A percentile compares a stretch with the other conserved stretches of the same genome.
phyloP scores from a whole-genome alignment of 768 basidiomycete genomes.

The Mycena rebaudengoi region DNA sequence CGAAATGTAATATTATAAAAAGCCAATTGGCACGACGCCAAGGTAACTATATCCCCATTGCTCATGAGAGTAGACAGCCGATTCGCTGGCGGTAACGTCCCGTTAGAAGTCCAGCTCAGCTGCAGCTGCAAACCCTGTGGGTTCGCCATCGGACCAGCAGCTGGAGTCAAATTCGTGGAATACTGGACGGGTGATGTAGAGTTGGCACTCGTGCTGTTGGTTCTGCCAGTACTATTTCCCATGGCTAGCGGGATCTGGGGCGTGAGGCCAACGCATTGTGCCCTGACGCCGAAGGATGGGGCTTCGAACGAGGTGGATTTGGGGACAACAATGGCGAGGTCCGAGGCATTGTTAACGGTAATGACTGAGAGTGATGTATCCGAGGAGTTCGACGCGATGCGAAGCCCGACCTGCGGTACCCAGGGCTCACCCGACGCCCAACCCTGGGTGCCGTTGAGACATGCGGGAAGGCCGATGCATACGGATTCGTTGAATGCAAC shows the following conservation, averaged over 20 bases:
- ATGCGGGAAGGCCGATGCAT: not conserved
- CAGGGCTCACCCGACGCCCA: slow-evolving; percentile 2
- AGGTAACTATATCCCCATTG: slow-evolving; percentile 9
- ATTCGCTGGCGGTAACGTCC: not conserved
- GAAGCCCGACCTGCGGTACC: slow-evolving; percentile 9
- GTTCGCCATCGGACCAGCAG: not conserved
- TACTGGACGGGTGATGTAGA: no score
- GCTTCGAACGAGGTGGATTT: not conserved
- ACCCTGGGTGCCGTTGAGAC: slow-evolving; percentile 10
- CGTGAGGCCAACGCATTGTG: slow-evolving; percentile 14
- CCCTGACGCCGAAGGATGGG: slow-evolving; percentile 17
- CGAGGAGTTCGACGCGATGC: slow-evolving; percentile 8
- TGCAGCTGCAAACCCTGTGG: slow-evolving; percentile 18
- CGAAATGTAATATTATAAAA: slow-evolving; percentile 17
- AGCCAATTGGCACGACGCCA: slow-evolving; percentile 17
- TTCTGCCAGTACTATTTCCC: no score
- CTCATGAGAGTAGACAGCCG: not conserved
- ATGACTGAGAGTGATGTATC: not conserved
- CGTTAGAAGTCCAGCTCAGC: not conserved
- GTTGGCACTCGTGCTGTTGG: no score
- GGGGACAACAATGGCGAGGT: slow-evolving; percentile 15
- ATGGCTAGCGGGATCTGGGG: no score
- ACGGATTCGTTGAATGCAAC: slow-evolving; percentile 18
- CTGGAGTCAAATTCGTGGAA: slow-evolving; percentile 2
- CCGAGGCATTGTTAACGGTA: slow-evolving; percentile 13